Evolutionary conservation across 148 eudicot species (phyloP).

Genomic region (Rheum nobile): DNA sequence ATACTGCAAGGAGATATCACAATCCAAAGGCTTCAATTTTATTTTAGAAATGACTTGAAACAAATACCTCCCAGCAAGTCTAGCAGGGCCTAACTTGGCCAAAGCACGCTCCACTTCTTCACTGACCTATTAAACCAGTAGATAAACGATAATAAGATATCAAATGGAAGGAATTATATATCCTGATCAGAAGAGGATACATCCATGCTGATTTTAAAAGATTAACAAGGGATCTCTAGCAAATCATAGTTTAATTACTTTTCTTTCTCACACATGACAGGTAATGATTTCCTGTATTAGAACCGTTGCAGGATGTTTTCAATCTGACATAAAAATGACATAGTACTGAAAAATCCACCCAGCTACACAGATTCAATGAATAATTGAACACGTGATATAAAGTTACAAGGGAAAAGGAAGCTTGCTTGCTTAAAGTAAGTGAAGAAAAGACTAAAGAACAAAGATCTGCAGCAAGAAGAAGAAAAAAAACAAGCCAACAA

Average conservation of each 20-base stretch:
- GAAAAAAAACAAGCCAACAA: not conserved
- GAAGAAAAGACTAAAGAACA: not conserved
- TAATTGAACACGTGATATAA: not conserved
- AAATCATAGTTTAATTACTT: not conserved
- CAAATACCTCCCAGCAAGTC: conserved; percentile 44
- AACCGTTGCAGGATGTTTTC: not conserved
- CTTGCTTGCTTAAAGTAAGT: not conserved
- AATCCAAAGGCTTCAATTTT: not conserved
- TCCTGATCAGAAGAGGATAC: not conserved
- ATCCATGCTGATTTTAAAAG: not conserved
- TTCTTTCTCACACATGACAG: not conserved
- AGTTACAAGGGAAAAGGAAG: not conserved
- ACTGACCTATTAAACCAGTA: conserved; percentile 38
- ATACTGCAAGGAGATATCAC: not conserved
- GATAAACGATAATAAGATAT: not conserved
- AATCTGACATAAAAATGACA: not conserved
- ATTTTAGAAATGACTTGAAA: conserved; percentile 3
- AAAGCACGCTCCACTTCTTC: conserved; percentile 85
- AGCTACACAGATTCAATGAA: not conserved
- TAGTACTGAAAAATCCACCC: not conserved
- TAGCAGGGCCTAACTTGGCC: conserved; percentile 69
- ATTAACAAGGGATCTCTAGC: no score
- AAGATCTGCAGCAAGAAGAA: not conserved
- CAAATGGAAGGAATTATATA: not conserved
- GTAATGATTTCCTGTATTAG: not conserved